phyloP scores from a whole-genome alignment of 73 alveolate genomes.

The Breviolum minutum region DNA sequence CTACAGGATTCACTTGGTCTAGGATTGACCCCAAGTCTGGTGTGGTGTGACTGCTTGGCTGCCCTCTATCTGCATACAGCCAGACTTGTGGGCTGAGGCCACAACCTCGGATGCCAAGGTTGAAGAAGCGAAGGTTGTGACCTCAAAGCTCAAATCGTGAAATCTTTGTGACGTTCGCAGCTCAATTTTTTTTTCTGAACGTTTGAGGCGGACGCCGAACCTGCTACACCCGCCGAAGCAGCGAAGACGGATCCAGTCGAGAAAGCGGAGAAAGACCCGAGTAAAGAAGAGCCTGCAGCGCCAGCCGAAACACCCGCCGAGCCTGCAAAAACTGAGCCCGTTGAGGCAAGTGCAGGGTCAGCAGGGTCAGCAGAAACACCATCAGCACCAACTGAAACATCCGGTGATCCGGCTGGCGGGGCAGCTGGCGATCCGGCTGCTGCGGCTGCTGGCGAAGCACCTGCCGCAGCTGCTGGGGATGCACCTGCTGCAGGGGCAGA shows the following conservation, averaged over 20 bases:
- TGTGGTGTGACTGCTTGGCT: neutral
- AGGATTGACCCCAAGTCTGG: neutral
- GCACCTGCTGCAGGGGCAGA: neutral
- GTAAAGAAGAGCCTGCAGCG: neutral
- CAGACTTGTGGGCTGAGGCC: neutral
- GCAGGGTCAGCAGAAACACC: neutral
- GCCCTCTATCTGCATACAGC: too few species aligned
- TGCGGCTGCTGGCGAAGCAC: neutral
- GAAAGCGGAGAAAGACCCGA: neutral
- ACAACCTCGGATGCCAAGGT: neutral
- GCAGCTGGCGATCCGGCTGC: neutral
- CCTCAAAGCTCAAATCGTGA: neutral
- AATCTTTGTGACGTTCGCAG: neutral
- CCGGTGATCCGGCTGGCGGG: neutral
- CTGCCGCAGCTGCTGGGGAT: neutral
- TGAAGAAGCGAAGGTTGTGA: neutral
- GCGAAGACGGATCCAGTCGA: neutral
- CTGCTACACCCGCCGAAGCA: neutral
- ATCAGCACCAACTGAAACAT: neutral
- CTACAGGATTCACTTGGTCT: too few species aligned
- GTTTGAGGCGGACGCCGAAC: neutral
- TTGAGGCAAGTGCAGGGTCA: neutral
- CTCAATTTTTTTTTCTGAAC: neutral
- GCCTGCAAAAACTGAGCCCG: neutral
- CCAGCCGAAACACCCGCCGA: slow-evolving; percentile 4